These are phyloP conservation scores for Nannizziopsis arthrosporioides DNA, from an alignment of 2,329 filamentous ascomycete species.

Conservation along the genomic window DNA sequence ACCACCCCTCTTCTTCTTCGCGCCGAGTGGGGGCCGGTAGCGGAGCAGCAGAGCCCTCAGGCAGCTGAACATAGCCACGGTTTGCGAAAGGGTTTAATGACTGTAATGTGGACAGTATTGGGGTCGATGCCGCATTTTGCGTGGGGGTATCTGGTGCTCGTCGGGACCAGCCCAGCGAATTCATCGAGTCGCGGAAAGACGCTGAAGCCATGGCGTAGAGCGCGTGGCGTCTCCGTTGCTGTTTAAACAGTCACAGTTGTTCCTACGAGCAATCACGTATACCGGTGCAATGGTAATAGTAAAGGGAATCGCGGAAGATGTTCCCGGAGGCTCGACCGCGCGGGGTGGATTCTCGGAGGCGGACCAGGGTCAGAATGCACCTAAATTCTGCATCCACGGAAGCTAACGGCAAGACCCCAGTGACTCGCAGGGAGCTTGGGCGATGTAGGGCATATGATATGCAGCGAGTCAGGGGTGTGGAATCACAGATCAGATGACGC, in stretches of 20 bases:
- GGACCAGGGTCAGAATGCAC: background rate
- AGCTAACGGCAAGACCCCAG: constrained; percentile 7
- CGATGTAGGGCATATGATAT: constrained; percentile 4
- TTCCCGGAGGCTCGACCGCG: background rate
- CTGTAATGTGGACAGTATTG: constrained; percentile 68
- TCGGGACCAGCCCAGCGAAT: constrained; percentile 86
- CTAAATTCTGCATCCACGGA: constrained; percentile 6
- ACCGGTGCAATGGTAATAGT: constrained; percentile 4
- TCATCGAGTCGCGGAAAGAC: constrained; percentile 88
- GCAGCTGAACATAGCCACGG: constrained; percentile 79
- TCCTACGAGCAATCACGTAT: background rate
- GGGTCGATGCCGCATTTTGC: constrained; percentile 51
- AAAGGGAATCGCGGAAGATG: background rate
- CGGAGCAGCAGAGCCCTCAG: constrained; percentile 72
- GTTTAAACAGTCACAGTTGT: background rate
- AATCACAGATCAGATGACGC: constrained; percentile 10
- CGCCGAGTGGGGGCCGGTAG: constrained; percentile 71
- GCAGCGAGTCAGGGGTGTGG: constrained; percentile 6
- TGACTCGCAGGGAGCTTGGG: constrained; percentile 2
- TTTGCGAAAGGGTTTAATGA: constrained; percentile 74
- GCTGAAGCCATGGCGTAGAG: constrained; percentile 59
- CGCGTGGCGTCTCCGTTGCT: background rate
- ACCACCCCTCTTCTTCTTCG: constrained; percentile 92
- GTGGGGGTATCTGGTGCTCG: constrained; percentile 56
- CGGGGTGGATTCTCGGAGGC: background rate